A percentile compares a stretch with the other conserved stretches of the same genome.
phyloP scores from a whole-genome alignment of 768 basidiomycete genomes.

The Tulasnella sp. region DNA sequence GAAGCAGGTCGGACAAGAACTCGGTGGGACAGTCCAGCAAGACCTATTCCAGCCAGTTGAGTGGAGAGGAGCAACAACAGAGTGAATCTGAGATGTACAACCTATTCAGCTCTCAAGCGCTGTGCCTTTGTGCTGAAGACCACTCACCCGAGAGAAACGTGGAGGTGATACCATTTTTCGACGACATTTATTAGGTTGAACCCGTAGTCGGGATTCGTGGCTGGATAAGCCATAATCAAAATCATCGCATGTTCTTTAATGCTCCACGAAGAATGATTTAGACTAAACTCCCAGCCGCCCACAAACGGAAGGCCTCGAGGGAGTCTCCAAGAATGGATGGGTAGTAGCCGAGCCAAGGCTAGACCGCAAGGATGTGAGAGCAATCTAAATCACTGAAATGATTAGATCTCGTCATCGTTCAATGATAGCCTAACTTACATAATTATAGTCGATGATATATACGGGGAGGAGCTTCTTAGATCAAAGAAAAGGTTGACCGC shows the following conservation, averaged over 20 bases:
- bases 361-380: conserved; percentile 90
- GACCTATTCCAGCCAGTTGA: conserved; percentile 85
- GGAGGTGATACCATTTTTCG: conserved; percentile 58
- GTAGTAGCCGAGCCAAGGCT: conserved; percentile 66
- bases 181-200: conserved; percentile 80
- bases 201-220: conserved; percentile 39
- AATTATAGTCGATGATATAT: conserved; percentile 68
- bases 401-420: too few relatives aligned
- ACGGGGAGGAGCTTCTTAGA: conserved; percentile 82
- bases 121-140: not conserved
- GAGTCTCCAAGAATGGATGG: conserved; percentile 52
- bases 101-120: not conserved
- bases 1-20: conserved; percentile 95
- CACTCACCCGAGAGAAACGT: conserved; percentile 49
- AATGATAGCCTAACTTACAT: too few relatives aligned
- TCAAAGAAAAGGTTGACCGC: conserved; percentile 89
- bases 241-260: conserved; percentile 94
- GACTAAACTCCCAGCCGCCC: conserved; percentile 43
- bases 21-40: conserved; percentile 79
- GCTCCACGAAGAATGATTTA: conserved; percentile 94
- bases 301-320: conserved; percentile 32
- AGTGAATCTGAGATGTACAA: conserved; percentile 40
- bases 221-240: conserved; percentile 78
- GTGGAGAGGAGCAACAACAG: conserved; percentile 72
- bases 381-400: too few relatives aligned